Evolutionary conservation across 345 rosid genomes (phyloP), one percentile per base, ranked within the genome.

Genomic region (Alliaria petiolata): DNA sequence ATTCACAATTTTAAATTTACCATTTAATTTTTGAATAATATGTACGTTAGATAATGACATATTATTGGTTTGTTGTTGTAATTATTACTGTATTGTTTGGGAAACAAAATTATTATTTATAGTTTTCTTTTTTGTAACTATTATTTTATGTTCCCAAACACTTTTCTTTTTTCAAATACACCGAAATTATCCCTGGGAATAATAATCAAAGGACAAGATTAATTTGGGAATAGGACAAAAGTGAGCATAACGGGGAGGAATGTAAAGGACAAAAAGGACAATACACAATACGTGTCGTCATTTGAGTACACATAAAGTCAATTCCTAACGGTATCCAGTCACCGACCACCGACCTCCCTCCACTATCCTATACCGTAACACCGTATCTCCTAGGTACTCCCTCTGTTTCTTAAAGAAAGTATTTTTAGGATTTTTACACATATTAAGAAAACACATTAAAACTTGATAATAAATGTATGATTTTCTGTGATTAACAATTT

Each of bases 271-370:
- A 76, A 70, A 71, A 83, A 39, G 5, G 87, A 15, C 79, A 55
- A 76, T 53, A 63, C 47, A 70, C 13, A 22, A 15, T 11, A 76
- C 71, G 65, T 62, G 71, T 75, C 81, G 81, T 73, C 70, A 68
- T 84, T 79, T 45, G 81, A 83, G 86, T 83, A 78, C 71, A 74
- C 73, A 65, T 42, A 77, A 88, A 89, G 96, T 87, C 91, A 89
- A 87, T 81, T 79, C 85, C 81, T 71, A 90, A 90, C 91, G 85
- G 93, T 84, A 83, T 86, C 88, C 70, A 81, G 76, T 89, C 86
- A 86, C 91, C 96, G 87, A 85, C 95, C 92, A 82, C 91, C 93
- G 95, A 90, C 92, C 59, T 15, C 28, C 35, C 26, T 53, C 44
- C 54, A 59, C 69, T 57, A 15, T 17, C 58, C 12, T 38, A 31